Evolutionary conservation across 2,329 filamentous ascomycete species (phyloP), one percentile per base, ranked within the genome.

Genomic region (Hymenoscyphus linearis): DNA sequence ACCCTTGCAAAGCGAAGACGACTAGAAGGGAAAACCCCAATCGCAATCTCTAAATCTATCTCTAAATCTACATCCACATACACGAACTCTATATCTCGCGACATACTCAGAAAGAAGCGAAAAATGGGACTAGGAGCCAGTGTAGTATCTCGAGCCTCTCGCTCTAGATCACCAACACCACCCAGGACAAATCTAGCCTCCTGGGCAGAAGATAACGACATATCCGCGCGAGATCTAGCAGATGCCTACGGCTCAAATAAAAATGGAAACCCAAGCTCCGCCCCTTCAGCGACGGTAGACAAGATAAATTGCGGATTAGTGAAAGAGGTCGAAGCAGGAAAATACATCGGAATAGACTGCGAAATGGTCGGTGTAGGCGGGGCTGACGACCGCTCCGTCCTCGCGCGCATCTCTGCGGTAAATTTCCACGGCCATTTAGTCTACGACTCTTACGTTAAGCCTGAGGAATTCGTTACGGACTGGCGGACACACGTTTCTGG

Each of bases 351-450:
- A 22, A 85, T 99, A 54, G 95, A 99, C 78, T 99, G 95, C 75
- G 95, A 99, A 77, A 99, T 99, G 95, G 95, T 99, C 27, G 95
- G 93, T 55, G 85, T 96, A 13, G 90, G 89, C 0, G 83, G 84
- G 0, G 85, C 85, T 57, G 83, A 85, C 25, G 80, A 87, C 65
- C 83, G 86, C 71, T 92, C 91, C 37, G 86, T 86, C 0, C 83
- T 99, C 52, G 95, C 95, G 1, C 85, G 95, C 54, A 91, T 93
- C 60, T 96, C 90, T 71, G 79, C 96, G 16, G 93, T 97, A 67
- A 96, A 98, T 75, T 99, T 93, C 75, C 91, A 97, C 73, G 93
- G 93, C 18, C 84, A 89, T 31, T 91, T 96, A 74, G 79, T 99
- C 53, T 97, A 98, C 81, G 95, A 99, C 78, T 93, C 90, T 13